Base-by-base conservation (phyloP, 768 basidiomycete species). In the Mycena filopes region DNA sequence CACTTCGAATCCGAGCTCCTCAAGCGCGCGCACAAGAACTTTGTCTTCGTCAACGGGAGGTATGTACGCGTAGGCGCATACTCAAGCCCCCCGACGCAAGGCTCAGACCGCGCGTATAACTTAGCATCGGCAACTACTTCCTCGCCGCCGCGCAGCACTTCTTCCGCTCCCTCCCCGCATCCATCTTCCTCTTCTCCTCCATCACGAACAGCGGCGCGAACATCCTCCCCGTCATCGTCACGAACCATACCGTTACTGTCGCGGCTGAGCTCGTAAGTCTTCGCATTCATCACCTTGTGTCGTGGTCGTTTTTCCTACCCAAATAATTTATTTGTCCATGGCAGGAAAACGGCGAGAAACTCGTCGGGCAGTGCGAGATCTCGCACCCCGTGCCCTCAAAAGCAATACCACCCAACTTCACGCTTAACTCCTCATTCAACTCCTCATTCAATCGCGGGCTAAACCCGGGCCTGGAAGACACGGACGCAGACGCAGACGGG, bases 161-260 rank as follows among this genome's bases (percentile, higher is more conserved):
- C 79, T 95, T 98, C 73, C 90, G 95, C 7, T 97, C 95, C 31
- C 82, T 98, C 10, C 95, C 96, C 13, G 94, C 94, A 1, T 95
- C 96, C 15, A 93, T 98, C 66, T 98, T 97, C 77, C 81, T 98
- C 45, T 96, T 98, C 74, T 91, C 94, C 29, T 93, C 93, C 2
- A 95, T 98, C 68, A 95, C 95, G 0, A 91, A 88, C 71, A 94
- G 92, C 60, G 88, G 91, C 85, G 90, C 93, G 13, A 86, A 90
- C 65, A 96, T 99, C 61, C 80, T 97, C 2, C 96, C 96, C 0
- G 94, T 90, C 4, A 92, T 99, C 67, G 88, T 96, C 42, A 99
- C 96, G 15, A 96, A 95, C 76, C 94, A 95, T 75, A 95, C 93
- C 0, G 94, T 95, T n/a, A 98, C 96, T 16, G 95, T 99, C 66